phyloP scores from a whole-genome alignment of 106 monocot genomes.

The Gastrodia elata region DNA sequence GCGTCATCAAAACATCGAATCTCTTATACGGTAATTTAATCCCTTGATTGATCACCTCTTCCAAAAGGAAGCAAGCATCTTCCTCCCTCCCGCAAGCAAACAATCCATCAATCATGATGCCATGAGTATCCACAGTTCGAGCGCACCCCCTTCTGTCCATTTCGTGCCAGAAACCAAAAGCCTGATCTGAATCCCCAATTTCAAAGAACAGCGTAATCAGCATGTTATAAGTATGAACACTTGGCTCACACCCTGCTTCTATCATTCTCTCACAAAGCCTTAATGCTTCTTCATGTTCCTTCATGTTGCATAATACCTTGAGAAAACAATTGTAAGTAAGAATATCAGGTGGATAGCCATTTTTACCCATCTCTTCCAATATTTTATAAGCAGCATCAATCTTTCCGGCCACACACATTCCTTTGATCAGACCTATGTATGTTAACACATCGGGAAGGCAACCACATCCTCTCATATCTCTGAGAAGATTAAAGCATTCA shows the following conservation, averaged over 20 bases:
- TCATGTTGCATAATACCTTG: conserved; percentile 70
- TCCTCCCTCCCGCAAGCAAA: conserved; percentile 50
- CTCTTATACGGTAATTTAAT: conserved; percentile 70
- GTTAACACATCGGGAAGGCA: conserved; percentile 95
- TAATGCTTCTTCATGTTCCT: conserved; percentile 58
- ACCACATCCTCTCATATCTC: conserved; percentile 68
- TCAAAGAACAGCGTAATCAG: conserved; percentile 77
- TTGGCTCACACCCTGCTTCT: conserved; percentile 68
- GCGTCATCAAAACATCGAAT: conserved; percentile 54
- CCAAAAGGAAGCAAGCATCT: conserved; percentile 67
- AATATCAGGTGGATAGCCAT: conserved; percentile 79
- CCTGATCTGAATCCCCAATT: conserved; percentile 52
- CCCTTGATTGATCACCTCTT: conserved; percentile 61
- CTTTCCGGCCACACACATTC: conserved; percentile 71
- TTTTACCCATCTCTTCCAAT: conserved; percentile 76
- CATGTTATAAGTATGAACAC: conserved; percentile 92
- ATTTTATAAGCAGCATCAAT: conserved; percentile 65
- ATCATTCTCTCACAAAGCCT: conserved; percentile 72
- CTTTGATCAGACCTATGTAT: conserved; percentile 85
- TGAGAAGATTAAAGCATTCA: conserved; percentile 69
- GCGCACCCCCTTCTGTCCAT: conserved; percentile 60
- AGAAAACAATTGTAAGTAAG: conserved; percentile 92
- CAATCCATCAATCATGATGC: conserved; percentile 76
- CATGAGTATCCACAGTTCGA: conserved; percentile 55
- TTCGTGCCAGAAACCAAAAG: conserved; percentile 63